Conservation (phyloP, 2,329 filamentous ascomycete species). For the Talaromyces islandicus region DNA sequence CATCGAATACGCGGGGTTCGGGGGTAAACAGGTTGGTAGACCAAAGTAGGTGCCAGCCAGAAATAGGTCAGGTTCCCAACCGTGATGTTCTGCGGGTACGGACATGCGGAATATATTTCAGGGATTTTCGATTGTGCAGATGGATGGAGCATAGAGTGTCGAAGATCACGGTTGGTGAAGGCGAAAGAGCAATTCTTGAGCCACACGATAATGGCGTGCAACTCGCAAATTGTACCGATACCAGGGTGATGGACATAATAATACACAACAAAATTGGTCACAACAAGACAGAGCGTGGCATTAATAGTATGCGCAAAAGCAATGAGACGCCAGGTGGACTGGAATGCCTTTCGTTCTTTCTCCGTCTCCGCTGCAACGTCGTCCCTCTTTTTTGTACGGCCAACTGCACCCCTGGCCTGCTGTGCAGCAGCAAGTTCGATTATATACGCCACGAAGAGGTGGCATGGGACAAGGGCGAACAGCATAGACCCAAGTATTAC, state of each 20-base stretch:
- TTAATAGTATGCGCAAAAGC: slow-evolving; percentile 78
- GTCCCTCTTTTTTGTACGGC: slow-evolving; percentile 48
- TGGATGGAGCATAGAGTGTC: slow-evolving; percentile 82
- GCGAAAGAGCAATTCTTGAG: slow-evolving; percentile 95
- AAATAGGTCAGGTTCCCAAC: slow-evolving; percentile 86
- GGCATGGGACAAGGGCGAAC: slow-evolving; percentile 82
- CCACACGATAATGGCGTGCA: slow-evolving; percentile 93
- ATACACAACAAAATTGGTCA: slow-evolving; percentile 83
- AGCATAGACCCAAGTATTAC: slow-evolving; percentile 68
- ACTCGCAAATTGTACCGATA: slow-evolving; percentile 82
- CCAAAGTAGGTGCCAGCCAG: slow-evolving; percentile 94
- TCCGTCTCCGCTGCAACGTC: slow-evolving; percentile 52
- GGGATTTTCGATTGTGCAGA: slow-evolving; percentile 64
- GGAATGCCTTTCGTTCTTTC: slow-evolving; percentile 58
- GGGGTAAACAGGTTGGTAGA: slow-evolving; percentile 96
- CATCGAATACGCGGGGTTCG: slow-evolving; percentile 76
- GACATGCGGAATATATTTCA: slow-evolving; percentile 72
- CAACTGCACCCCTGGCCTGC: slow-evolving; percentile 65
- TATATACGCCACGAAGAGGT: slow-evolving; percentile 82
- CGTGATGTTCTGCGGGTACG: slow-evolving; percentile 88
- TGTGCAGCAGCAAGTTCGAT: slow-evolving; percentile 80
- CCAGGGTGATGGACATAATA: slow-evolving; percentile 86
- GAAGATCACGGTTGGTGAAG: slow-evolving; percentile 90
- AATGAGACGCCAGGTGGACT: slow-evolving; percentile 71
- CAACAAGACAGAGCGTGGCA: slow-evolving; percentile 69